Evolutionary conservation across 257 asterid genomes (phyloP).

Genomic region (Nicotiana benthamiana): DNA sequence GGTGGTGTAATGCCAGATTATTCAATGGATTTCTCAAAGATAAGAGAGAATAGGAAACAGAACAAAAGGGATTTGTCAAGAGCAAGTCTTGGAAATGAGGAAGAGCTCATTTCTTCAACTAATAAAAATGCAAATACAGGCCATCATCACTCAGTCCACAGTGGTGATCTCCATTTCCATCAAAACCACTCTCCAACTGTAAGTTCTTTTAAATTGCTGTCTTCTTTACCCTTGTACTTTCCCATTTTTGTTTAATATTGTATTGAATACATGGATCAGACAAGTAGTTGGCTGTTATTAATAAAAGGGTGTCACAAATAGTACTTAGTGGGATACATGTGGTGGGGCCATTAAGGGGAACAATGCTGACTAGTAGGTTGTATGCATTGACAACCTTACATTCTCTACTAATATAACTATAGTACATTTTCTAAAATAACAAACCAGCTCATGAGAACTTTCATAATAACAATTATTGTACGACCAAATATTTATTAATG

Average conservation of each 20-base stretch:
- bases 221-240: background rate
- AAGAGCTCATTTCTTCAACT: constrained; percentile 52
- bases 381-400: background rate
- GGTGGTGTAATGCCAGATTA: constrained; percentile 73
- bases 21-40: constrained; percentile 80
- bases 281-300: constrained; percentile 16
- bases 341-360: constrained; percentile 17
- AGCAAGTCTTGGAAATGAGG: constrained; percentile 89
- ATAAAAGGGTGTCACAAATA: constrained; percentile 2
- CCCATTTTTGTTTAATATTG: background rate
- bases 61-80: constrained; percentile 81
- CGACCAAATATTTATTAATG: background rate
- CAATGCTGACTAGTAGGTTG: constrained; percentile 2
- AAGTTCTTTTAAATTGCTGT: constrained; percentile 16
- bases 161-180: constrained; percentile 31
- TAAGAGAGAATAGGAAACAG: constrained; percentile 81
- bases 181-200: constrained; percentile 53
- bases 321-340: constrained; percentile 13
- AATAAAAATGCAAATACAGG: constrained; percentile 26
- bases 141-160: constrained; percentile 15
- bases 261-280: background rate
- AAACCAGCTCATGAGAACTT: background rate
- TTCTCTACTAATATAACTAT: background rate
- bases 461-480: background rate
- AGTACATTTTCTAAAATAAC: constrained; percentile 2